These are phyloP conservation scores for Euclidium syriacum DNA, from an alignment of 345 rosid species.

Conservation along the genomic window DNA sequence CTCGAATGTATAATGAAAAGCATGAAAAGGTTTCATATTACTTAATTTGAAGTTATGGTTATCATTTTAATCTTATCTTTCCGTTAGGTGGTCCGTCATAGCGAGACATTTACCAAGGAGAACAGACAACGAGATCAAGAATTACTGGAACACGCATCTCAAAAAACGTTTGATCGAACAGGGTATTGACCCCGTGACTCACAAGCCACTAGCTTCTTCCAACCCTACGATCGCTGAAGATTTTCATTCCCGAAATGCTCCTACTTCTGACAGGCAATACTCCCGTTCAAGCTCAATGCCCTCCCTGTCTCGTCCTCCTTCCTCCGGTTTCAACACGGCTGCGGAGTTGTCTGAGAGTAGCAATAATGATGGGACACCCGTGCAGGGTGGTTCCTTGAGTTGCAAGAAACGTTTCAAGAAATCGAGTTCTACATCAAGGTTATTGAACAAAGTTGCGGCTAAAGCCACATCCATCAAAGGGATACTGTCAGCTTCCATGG, in stretches of 20 bases:
- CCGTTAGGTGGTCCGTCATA: slow-evolving; percentile 61
- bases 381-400: slow-evolving; percentile 2
- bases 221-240: slow-evolving; percentile 2
- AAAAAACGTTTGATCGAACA: slow-evolving; percentile 66
- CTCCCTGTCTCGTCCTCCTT: slow-evolving; percentile 3
- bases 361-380: slow-evolving; percentile 1
- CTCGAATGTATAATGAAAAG: not conserved
- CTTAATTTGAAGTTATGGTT: not conserved
- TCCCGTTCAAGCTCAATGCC: slow-evolving; percentile 24
- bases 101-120: slow-evolving; percentile 60
- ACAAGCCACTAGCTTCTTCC: slow-evolving; percentile 39
- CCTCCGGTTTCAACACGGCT: slow-evolving; percentile 3
- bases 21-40: not conserved
- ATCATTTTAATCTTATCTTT: not conserved
- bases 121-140: slow-evolving; percentile 69
- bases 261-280: slow-evolving; percentile 18
- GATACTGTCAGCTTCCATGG: slow-evolving; percentile 23
- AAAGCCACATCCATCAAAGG: slow-evolving; percentile 26
- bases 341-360: not conserved
- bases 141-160: slow-evolving; percentile 67
- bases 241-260: not conserved
- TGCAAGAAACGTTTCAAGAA: slow-evolving; percentile 17
- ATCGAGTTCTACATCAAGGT: slow-evolving; percentile 28
- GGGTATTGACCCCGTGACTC: slow-evolving; percentile 74
- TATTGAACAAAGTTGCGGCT: slow-evolving; percentile 31